Conservation (phyloP, 805 yeast genomes). For the Pichia cabralensis region DNA sequence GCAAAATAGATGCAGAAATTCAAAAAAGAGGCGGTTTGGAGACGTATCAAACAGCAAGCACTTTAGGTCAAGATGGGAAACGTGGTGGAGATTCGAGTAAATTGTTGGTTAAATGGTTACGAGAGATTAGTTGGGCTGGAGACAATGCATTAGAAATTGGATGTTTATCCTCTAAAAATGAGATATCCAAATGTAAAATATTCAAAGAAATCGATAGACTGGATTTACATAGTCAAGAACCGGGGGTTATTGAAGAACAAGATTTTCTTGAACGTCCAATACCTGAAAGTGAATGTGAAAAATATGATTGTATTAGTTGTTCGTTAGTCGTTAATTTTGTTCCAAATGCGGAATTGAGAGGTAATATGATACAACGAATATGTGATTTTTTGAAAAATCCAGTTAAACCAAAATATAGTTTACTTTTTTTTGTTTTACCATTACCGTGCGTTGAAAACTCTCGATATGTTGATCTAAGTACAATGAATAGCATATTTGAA, state of each 20-base stretch:
- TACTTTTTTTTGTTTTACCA: slow-evolving; percentile 75
- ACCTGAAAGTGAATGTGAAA: slow-evolving; percentile 37
- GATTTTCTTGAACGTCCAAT: slow-evolving; percentile 74
- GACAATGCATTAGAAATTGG: slow-evolving; percentile 74
- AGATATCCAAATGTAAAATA: slow-evolving; percentile 48
- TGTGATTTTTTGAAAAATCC: slow-evolving; percentile 42
- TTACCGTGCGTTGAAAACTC: slow-evolving; percentile 80
- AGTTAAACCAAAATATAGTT: slow-evolving; percentile 17
- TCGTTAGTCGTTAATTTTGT: slow-evolving; percentile 87
- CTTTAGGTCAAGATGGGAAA: slow-evolving; percentile 64
- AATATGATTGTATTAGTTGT: slow-evolving; percentile 64
- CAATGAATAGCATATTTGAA: slow-evolving; percentile 1
- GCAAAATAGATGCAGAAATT: slow-evolving; percentile 52
- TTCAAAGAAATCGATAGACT: slow-evolving; percentile 50
- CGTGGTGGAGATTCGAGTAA: slow-evolving; percentile 93
- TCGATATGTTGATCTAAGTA: slow-evolving; percentile 43
- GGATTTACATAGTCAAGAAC: slow-evolving; percentile 75
- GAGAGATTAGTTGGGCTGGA: slow-evolving; percentile 5
- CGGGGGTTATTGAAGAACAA: slow-evolving; percentile 52
- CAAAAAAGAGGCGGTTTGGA: slow-evolving; percentile 63
- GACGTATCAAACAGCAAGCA: slow-evolving; percentile 76
- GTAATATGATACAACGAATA: slow-evolving; percentile 63
- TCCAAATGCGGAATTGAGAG: slow-evolving; percentile 59
- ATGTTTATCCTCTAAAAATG: slow-evolving; percentile 57
- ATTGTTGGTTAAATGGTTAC: slow-evolving; percentile 63